Conservation (phyloP, 495 filamentous ascomycete genomes). For the Trichoderma virens region DNA sequence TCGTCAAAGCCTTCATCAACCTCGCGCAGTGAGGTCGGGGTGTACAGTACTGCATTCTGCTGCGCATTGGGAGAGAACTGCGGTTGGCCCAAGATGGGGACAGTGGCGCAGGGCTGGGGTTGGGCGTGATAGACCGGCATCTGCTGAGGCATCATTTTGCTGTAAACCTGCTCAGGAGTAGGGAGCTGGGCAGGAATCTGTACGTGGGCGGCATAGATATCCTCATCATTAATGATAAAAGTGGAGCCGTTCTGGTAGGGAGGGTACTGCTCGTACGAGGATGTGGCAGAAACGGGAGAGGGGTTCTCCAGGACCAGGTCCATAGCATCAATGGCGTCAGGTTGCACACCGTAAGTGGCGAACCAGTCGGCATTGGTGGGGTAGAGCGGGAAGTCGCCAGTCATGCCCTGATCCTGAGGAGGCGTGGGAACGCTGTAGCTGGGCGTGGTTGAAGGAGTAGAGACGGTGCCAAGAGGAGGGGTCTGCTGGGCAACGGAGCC, state of each 20-base stretch:
- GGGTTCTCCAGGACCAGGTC: conserved; percentile 43
- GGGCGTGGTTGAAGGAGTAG: conserved; percentile 31
- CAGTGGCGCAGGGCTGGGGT: conserved; percentile 22
- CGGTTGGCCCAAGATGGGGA: conserved; percentile 27
- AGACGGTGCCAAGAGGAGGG: conserved; percentile 47
- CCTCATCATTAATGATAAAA: conserved; percentile 42
- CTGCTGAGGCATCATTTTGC: conserved; percentile 31
- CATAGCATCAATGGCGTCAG: conserved; percentile 32
- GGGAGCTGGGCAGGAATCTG: conserved; percentile 30
- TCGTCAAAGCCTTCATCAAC: conserved; percentile 46
- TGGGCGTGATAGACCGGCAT: conserved; percentile 29
- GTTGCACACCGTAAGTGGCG: conserved; percentile 19
- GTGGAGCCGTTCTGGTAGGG: conserved; percentile 39
- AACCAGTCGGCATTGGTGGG: conserved; percentile 29
- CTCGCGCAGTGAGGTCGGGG: conserved; percentile 43
- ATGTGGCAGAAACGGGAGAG: conserved; percentile 39
- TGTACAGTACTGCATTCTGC: conserved; percentile 56
- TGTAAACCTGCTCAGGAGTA: conserved; percentile 29
- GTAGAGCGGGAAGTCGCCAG: conserved; percentile 36
- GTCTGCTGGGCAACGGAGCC: conserved; percentile 38
- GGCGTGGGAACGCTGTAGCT: conserved; percentile 39
- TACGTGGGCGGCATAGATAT: conserved; percentile 42
- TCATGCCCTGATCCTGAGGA: conserved; percentile 30
- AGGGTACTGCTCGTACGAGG: conserved; percentile 35
- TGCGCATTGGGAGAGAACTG: conserved; percentile 55